Evolutionary conservation across 106 monocot genomes (phyloP).

Genomic region (Chionographis japonica): DNA sequence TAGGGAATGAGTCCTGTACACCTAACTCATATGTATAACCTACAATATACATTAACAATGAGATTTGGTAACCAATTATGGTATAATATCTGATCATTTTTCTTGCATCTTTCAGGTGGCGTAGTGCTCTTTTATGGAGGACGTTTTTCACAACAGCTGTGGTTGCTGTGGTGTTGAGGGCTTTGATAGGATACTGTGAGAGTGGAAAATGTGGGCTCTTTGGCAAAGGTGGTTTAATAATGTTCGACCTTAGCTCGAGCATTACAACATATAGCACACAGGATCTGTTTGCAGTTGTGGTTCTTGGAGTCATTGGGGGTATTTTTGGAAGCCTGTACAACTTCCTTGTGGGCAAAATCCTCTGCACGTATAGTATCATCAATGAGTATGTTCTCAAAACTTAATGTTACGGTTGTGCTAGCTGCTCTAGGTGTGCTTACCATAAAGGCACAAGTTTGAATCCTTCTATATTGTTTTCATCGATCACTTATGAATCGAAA

Average conservation of each 20-base stretch:
- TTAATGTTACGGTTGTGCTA: too few relatives aligned
- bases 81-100: not conserved
- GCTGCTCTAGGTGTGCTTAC: too few relatives aligned
- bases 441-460: too few relatives aligned
- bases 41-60: too few relatives aligned
- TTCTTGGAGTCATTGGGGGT: conserved; percentile 51
- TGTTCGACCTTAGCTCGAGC: conserved; percentile 56
- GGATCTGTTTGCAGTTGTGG: conserved; percentile 36
- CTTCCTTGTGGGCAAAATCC: conserved; percentile 40
- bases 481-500: not conserved
- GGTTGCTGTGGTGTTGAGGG: conserved; percentile 50
- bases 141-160: conserved; percentile 71
- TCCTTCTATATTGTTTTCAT: too few relatives aligned
- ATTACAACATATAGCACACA: conserved; percentile 27
- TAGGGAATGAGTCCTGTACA: too few relatives aligned
- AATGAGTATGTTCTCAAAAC: conserved; percentile 39
- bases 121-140: conserved; percentile 63
- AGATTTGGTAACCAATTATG: not conserved
- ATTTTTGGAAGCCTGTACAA: conserved; percentile 56
- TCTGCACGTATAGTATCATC: conserved; percentile 44
- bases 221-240: conserved; percentile 62
- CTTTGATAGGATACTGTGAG: conserved; percentile 38
- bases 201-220: conserved; percentile 64
- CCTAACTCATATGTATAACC: too few relatives aligned
- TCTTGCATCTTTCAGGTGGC: conserved; percentile 42